Percentiles rank a stretch among this genome's conserved stretches.
Conservation (phyloP, 176 grass and related monocot species). For the Leersia perrieri region DNA sequence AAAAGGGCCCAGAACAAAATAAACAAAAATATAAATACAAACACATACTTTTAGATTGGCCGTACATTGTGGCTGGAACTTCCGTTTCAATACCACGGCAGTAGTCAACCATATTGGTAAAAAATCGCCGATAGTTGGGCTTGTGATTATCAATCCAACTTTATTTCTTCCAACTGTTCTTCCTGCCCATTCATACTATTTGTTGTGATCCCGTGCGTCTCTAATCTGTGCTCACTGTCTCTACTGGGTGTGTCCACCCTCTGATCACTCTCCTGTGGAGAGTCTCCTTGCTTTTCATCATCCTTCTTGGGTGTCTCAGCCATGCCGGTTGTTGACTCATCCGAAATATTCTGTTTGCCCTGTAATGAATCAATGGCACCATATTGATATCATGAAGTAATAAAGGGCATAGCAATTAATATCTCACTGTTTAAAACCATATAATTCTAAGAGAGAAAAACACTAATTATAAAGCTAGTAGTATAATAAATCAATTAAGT, state of each 20-base stretch:
- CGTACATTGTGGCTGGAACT: neutral
- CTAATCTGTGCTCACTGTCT: slow-evolving; percentile 27
- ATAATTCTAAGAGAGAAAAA: neutral
- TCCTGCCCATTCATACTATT: slow-evolving; percentile 15
- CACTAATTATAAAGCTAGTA: neutral
- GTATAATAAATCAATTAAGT: neutral
- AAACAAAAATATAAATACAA: slow-evolving; percentile 34
- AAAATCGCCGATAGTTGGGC: neutral
- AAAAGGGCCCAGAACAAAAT: neutral
- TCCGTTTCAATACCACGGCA: neutral
- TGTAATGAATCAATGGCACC: slow-evolving; percentile 22
- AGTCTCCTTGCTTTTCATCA: slow-evolving; percentile 16
- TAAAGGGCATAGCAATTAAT: slow-evolving; percentile 2
- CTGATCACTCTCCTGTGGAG: slow-evolving; percentile 18
- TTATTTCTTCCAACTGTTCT: slow-evolving; percentile 42
- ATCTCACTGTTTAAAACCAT: neutral
- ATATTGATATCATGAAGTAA: neutral
- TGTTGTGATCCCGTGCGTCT: slow-evolving; percentile 12
- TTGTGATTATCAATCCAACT: slow-evolving; percentile 37
- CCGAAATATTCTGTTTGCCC: slow-evolving; percentile 48
- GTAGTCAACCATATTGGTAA: slow-evolving; percentile 17
- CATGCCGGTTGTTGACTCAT: slow-evolving; percentile 36
- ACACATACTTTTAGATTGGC: slow-evolving; percentile 30
- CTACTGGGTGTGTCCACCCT: slow-evolving; percentile 22
- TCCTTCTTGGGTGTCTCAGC: slow-evolving; percentile 39